Base-by-base conservation (phyloP, 2,329 filamentous ascomycete species). In the Apiospora aurea region DNA sequence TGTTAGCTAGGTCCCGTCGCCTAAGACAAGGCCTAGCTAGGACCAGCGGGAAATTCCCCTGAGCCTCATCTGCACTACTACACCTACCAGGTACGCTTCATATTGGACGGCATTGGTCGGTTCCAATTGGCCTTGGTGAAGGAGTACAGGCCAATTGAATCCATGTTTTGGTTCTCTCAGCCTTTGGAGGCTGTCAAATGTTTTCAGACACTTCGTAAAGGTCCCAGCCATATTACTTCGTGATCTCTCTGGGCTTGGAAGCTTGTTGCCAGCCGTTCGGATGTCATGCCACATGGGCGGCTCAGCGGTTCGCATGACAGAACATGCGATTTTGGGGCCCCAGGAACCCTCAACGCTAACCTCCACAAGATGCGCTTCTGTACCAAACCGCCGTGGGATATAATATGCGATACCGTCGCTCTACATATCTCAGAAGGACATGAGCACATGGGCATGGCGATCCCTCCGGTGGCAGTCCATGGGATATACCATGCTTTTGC, bases 271-370 rank as follows among this genome's bases (percentile, higher is more conserved):
- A 57, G 21, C 51, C 53, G 4, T 61, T n/a, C 16, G 38, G 18
- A 61, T 61, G 53, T 61, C 53, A 61, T 61, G 53, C 53, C 53
- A 61, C 53, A 61, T 61, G 53, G 53, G 53, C 53, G 53, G 53
- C 53, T 61, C 29, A 1, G 29, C 16, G 8, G 3, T 38, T 11
- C 53, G 53, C 53, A 38, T 61, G 53, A 61, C 53, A 61, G 29
- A 61, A 61, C 53, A 61, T 61, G 7, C 34, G 29, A 61, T 26
- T 21, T 38, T 61, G 53, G 53, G 53, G 53, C 53, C 53, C 53
- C 53, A 18, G 53, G 21, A 38, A 38, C 7, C 29, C 10, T 16
- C 29, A 34, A 34, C 53, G 29, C 16, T 61, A 38, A 38, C 53
- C 53, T 21, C 53, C 16, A 61, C 29, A 38, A 61, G 53, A 61